These are phyloP conservation scores for Sistotremastrum niveocremeum DNA, from an alignment of 768 basidiomycete species.

Conservation along the genomic window DNA sequence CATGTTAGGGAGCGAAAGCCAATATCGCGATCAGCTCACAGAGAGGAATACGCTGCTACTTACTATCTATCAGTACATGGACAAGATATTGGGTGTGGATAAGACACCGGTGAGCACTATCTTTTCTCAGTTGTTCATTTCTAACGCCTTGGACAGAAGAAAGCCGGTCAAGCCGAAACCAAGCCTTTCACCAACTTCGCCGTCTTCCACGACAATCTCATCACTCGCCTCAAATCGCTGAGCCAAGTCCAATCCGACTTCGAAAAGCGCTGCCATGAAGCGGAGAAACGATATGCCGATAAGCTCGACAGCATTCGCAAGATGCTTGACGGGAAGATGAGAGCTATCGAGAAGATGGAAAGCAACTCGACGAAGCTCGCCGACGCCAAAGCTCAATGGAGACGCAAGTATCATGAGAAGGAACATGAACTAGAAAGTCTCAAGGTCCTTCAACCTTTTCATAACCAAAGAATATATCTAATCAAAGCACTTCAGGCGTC, in stretches of 20 bases:
- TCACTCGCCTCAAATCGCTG: constrained; percentile 72
- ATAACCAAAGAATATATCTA: background rate
- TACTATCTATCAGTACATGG: constrained; percentile 91
- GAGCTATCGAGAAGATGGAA: constrained; percentile 89
- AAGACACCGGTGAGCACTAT: constrained; percentile 57
- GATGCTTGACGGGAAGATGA: constrained; percentile 80
- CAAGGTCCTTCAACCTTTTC: constrained; percentile 38
- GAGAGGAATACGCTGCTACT: constrained; percentile 85
- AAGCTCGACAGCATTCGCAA: constrained; percentile 68
- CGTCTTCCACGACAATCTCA: constrained; percentile 90
- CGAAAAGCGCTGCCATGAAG: constrained; percentile 72
- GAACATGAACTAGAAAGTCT: constrained; percentile 83
- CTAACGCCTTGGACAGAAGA: constrained; percentile 37
- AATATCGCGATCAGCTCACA: constrained; percentile 84
- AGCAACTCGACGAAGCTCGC: constrained; percentile 66
- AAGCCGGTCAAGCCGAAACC: constrained; percentile 61
- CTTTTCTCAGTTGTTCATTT: constrained; percentile 1
- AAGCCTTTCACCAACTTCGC: constrained; percentile 90
- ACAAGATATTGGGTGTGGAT: constrained; percentile 83
- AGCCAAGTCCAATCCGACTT: constrained; percentile 78
- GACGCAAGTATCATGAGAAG: constrained; percentile 65
- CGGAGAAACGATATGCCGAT: constrained; percentile 59
- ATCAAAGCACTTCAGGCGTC: constrained; percentile 34
- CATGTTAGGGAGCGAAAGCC: constrained; percentile 54
- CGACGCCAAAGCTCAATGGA: constrained; percentile 73